Evolutionary conservation across 2,329 filamentous ascomycete genomes (phyloP).

Genomic region (Fusarium algeriense): DNA sequence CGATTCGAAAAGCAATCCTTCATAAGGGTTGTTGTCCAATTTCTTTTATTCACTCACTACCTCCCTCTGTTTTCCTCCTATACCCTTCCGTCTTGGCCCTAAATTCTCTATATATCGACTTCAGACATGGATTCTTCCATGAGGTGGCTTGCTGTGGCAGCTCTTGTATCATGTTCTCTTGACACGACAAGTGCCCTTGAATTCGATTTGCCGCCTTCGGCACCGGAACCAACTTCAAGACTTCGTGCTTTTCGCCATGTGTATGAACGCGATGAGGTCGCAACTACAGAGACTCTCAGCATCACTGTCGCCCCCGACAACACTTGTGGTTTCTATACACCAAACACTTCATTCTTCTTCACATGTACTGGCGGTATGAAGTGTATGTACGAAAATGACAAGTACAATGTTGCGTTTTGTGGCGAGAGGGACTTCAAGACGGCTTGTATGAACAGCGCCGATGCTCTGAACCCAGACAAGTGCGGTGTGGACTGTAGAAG

Average conservation of each 20-base stretch:
- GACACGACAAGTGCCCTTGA: constrained; percentile 20
- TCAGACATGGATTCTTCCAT: constrained; percentile 19
- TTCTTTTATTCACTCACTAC: background rate
- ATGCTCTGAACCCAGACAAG: constrained; percentile 11
- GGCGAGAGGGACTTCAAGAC: constrained; percentile 17
- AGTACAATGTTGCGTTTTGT: constrained; percentile 35
- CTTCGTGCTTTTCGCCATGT: constrained; percentile 3
- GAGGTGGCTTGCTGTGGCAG: constrained; percentile 26
- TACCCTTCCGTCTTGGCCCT: background rate
- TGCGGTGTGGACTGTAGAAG: constrained; percentile 29
- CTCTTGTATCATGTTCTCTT: constrained; percentile 17
- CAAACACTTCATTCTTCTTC: constrained; percentile 15
- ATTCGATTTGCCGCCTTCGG: constrained; percentile 22
- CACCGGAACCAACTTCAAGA: constrained; percentile 20
- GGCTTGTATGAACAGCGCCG: constrained; percentile 14
- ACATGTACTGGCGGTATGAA: constrained; percentile 8
- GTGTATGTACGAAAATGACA: constrained; percentile 33
- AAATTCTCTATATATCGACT: background rate
- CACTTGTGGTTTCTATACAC: constrained; percentile 20
- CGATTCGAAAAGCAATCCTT: background rate
- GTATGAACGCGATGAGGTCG: constrained; percentile 10
- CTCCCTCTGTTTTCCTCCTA: background rate
- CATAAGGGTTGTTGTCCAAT: background rate
- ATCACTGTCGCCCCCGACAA: constrained; percentile 20
- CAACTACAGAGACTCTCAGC: constrained; percentile 14